Evolutionary conservation across 1,139 yeast genomes (phyloP).

Genomic region (Maudiozyma humilis): DNA sequence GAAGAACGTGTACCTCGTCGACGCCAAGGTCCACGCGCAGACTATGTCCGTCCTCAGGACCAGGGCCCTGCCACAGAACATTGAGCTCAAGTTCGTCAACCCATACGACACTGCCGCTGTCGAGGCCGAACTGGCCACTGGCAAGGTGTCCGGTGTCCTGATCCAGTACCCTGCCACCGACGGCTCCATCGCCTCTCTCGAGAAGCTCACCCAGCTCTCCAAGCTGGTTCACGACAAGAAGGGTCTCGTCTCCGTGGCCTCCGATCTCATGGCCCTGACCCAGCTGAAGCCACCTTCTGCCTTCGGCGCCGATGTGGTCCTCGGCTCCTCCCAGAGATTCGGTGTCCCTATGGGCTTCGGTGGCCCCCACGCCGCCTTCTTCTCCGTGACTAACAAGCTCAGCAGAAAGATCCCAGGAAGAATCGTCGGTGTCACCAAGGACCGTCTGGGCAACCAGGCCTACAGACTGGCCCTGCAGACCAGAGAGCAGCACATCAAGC

Average conservation of each 20-base stretch:
- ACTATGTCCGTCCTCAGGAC: slow-evolving; percentile 71
- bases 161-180: slow-evolving; percentile 88
- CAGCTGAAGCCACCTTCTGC: slow-evolving; percentile 74
- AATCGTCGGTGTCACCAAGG: slow-evolving; percentile 87
- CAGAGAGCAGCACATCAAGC: slow-evolving; percentile 93
- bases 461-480: slow-evolving; percentile 91
- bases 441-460: slow-evolving; percentile 82
- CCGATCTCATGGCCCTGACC: slow-evolving; percentile 84
- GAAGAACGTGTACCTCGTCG: slow-evolving; percentile 62
- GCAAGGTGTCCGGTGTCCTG: slow-evolving; percentile 61
- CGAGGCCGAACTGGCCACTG: slow-evolving; percentile 22
- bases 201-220: slow-evolving; percentile 47
- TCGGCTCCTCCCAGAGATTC: slow-evolving; percentile 90
- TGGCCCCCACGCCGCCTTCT: slow-evolving; percentile 98
- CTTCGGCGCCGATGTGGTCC: slow-evolving; percentile 86
- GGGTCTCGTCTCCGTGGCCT: slow-evolving; percentile 74
- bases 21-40: slow-evolving; percentile 72
- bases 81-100: slow-evolving; percentile 55
- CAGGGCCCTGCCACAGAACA: slow-evolving; percentile 68
- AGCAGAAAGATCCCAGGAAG: slow-evolving; percentile 96
- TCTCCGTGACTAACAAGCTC: slow-evolving; percentile 69
- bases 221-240: slow-evolving; percentile 61
- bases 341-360: slow-evolving; percentile 98
- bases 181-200: slow-evolving; percentile 53
- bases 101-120: slow-evolving; percentile 32